Base-by-base conservation (phyloP, 139 green algal genomes). In the Auxenochlorella pyrenoidosa region DNA sequence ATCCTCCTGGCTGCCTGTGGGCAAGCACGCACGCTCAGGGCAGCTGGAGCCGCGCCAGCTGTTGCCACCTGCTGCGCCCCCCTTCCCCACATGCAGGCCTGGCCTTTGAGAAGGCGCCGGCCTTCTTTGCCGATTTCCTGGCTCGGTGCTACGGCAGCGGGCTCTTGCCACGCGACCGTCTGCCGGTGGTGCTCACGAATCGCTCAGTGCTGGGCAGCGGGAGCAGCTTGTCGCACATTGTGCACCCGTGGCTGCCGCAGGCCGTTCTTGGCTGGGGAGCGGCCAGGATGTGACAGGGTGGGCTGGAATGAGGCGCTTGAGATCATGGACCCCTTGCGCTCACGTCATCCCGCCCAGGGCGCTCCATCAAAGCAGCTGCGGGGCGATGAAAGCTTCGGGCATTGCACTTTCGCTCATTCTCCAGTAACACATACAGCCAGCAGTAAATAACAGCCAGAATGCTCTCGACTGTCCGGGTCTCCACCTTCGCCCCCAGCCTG, bases 61-160 rank as follows among this genome's bases (percentile, higher is more conserved):
- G 22, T 44, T 3, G 1, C 66, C 28, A 73, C 32, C 24, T 59
- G 41, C 41, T 80, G 54, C 54, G 54, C 8, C 41, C 73, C 18
- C 41, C 72, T 51, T 15, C 18, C 19, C 41, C 32, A 19, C 68
- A 0, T 77, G 80, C 80, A 85, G 80, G 80, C 8, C 58, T 85
- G 60, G 80, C 80, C 19, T 85, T 85, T 65, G 80, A 85, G 43
- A 85, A 85, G 63, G 80, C 80, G 16, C 80, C 80, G 1, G 80
- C 80, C 30, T 85, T 77, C 59, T 85, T 85, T 77, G 80, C 80
- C 18, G 80, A 77, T 10, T 85, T 85, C 63, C 16, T 85, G 80
- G 24, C 60, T 24, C 22, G 38, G 0, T 63, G 80, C 30, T 85
- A 71, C 26, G 38, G 40, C 75, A 24, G 75, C 16, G 18, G 32